Evolutionary conservation across 2,329 filamentous ascomycete genomes (phyloP).

Genomic region (Fusarium nanum): DNA sequence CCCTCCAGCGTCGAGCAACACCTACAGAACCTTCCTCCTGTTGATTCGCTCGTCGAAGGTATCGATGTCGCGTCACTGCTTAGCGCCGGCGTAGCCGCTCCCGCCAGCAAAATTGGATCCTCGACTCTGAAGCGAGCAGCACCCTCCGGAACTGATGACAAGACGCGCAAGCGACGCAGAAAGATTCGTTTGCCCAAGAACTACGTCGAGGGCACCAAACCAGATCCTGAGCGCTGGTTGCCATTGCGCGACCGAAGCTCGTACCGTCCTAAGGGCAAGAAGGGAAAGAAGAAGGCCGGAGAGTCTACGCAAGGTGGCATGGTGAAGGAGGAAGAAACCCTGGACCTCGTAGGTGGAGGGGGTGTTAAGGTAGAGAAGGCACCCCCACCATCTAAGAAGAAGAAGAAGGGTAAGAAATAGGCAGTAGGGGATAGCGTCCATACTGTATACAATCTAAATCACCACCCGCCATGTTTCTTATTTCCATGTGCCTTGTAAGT

Average conservation of each 20-base stretch:
- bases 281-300: conserved; percentile 84
- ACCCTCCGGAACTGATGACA: conserved; percentile 52
- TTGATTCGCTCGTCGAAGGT: conserved; percentile 69
- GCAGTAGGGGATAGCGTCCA: neutral
- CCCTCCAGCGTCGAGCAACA: conserved; percentile 66
- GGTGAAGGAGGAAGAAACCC: conserved; percentile 77
- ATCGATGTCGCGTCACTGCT: conserved; percentile 73
- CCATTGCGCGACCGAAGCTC: conserved; percentile 88
- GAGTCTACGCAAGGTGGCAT: conserved; percentile 88
- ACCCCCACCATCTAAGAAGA: conserved; percentile 59
- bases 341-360: conserved; percentile 72
- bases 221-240: conserved; percentile 93
- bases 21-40: conserved; percentile 68
- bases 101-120: conserved; percentile 52
- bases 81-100: conserved; percentile 68
- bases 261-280: conserved; percentile 91
- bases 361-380: conserved; percentile 75
- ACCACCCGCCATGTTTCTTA: neutral
- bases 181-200: conserved; percentile 76
- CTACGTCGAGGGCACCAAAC: conserved; percentile 80
- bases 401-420: conserved; percentile 66
- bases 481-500: neutral
- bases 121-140: conserved; percentile 62
- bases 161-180: conserved; percentile 67
- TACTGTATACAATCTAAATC: conserved; percentile 4